Base-by-base conservation (phyloP, 176 grass and related monocot species). In the Oryza nivara region DNA sequence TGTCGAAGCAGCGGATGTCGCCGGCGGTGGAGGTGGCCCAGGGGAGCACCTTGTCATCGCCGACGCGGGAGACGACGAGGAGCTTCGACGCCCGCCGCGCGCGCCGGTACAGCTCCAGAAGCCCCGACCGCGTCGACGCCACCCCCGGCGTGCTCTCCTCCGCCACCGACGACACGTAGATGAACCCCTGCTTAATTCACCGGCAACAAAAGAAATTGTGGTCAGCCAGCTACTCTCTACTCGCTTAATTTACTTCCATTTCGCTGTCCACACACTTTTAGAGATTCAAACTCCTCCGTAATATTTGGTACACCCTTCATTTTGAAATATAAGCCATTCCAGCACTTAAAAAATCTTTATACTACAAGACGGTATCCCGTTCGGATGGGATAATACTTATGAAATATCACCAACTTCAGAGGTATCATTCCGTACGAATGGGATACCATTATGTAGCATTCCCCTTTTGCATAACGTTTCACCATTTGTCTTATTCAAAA, bases 1-100 rank as follows among this genome's bases (percentile, higher is more conserved):
- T 99, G 86, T 99, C 97, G 45, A 88, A 99, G 91, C 97, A 99
- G 76, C 87, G 87, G 88, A 99, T 82, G 71, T 92, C 86, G 7
- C 92, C 93, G 11, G 82, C 75, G 19, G 92, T 90, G 38, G 97
- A 87, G 2, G 86, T 92, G 84, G 89, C 80, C 97, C 93, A 91
- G 0, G 97, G 97, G 1, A 96, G 90, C 63, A 99, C 93, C 89
- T 99, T 99, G 84, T 96, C 84, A 34, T 80, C 68, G 15, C 90
- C 92, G 7, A 99, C 92, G 19, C 97, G 85, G 0, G 97, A 96
- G 10, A 99, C 20, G 3, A 99, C 92, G 16, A 99, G 81, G 32
- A 96, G 92, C 88, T 80, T 91, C 1, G 92, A 91, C 11, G 86
- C 91, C 34, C 58, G 64, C 2, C 87, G 80, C 19, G 90, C 93